Evolutionary conservation across 352 stramenopile genomes (phyloP).

Genomic region (Pythium phragmiticola): DNA sequence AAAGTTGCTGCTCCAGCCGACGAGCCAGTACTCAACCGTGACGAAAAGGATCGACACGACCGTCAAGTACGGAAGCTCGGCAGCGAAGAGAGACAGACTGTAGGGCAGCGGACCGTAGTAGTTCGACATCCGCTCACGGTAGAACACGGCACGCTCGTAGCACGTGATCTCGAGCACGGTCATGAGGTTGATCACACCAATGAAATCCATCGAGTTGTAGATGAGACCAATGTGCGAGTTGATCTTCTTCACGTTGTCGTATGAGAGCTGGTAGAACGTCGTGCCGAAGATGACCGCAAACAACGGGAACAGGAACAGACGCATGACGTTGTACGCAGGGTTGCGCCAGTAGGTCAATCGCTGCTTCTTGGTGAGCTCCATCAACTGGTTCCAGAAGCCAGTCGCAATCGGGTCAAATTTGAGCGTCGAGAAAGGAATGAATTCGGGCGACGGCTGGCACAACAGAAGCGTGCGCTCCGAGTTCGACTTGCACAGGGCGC

Average conservation of each 20-base stretch:
- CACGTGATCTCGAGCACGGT: slow-evolving; percentile 61
- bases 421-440: slow-evolving; percentile 44
- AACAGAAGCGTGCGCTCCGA: slow-evolving; percentile 26
- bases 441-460: slow-evolving; percentile 17
- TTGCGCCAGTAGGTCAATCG: slow-evolving; percentile 52
- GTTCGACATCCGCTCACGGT: slow-evolving; percentile 69
- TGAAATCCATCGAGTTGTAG: slow-evolving; percentile 72
- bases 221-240: slow-evolving; percentile 64
- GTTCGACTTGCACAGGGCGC: slow-evolving; percentile 33
- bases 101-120: slow-evolving; percentile 72
- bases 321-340: slow-evolving; percentile 54
- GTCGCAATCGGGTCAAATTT: slow-evolving; percentile 49
- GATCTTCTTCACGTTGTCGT: slow-evolving; percentile 33
- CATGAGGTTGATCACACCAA: slow-evolving; percentile 60
- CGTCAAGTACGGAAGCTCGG: slow-evolving; percentile 62
- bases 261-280: slow-evolving; percentile 55
- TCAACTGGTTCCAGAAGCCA: slow-evolving; percentile 40
- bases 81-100: slow-evolving; percentile 59
- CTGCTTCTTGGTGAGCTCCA: slow-evolving; percentile 34
- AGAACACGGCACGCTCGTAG: slow-evolving; percentile 55
- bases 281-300: slow-evolving; percentile 60
- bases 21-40: slow-evolving; percentile 64
- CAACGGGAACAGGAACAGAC: slow-evolving; percentile 48
- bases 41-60: slow-evolving; percentile 51
- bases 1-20: slow-evolving; percentile 58